A percentile compares a stretch with the other conserved stretches of the same genome.
phyloP scores from a whole-genome alignment of 805 yeast species.

The Komagataella pastoris region DNA sequence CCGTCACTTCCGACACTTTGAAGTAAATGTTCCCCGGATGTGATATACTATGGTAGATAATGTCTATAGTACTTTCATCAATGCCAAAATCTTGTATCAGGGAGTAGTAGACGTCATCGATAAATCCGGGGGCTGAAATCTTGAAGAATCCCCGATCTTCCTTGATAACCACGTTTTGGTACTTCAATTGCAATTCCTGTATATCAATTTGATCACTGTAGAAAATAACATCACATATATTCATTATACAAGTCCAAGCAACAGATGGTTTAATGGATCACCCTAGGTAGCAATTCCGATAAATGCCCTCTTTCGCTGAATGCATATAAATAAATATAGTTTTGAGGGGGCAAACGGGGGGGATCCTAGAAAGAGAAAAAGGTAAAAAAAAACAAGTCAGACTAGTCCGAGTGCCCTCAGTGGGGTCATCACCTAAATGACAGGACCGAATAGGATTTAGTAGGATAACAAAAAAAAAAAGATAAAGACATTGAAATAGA shows the following conservation, averaged over 20 bases:
- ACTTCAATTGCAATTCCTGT: not conserved
- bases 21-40: constrained; percentile 50
- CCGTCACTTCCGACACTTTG: constrained; percentile 4
- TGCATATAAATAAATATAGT: not conserved
- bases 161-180: constrained; percentile 3
- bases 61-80: constrained; percentile 1
- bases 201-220: not conserved
- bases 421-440: not conserved
- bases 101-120: not conserved
- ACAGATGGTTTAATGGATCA: not conserved
- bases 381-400: not conserved
- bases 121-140: not conserved
- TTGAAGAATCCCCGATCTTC: constrained; percentile 7
- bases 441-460: not conserved
- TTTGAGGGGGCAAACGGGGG: not conserved
- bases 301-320: not conserved
- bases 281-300: not conserved
- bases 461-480: too few species aligned
- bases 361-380: not conserved
- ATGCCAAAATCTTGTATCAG: not conserved
- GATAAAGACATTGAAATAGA: not conserved
- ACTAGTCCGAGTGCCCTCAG: not conserved
- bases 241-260: not conserved
- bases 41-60: constrained; percentile 19
- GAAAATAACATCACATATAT: not conserved